Percentiles rank a stretch among this genome's conserved stretches.
These are phyloP conservation scores for Gaertneriomyces sp. DNA, from an alignment of 192 early-diverging fungal species.

Conservation along the genomic window DNA sequence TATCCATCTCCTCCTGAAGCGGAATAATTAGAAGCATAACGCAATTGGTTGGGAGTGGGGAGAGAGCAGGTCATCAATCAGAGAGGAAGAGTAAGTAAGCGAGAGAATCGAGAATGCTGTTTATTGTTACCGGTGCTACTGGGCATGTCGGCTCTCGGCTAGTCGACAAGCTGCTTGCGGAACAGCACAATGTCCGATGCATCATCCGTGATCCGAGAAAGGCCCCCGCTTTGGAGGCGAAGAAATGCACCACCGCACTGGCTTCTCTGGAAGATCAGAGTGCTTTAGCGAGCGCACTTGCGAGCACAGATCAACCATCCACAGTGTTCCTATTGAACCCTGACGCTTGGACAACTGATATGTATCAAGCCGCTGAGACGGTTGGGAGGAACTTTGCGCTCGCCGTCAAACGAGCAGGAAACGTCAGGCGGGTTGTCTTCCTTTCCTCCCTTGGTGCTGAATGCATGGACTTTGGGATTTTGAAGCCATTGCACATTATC, in stretches of 20 bases:
- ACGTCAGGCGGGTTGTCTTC: not conserved
- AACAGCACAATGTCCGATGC: not conserved
- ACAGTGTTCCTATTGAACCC: conserved; percentile 1
- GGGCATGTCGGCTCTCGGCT: conserved; percentile 7
- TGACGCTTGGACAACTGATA: not conserved
- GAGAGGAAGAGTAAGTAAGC: too few relatives aligned
- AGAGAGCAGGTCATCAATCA: too few relatives aligned
- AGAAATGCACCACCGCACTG: conserved; percentile 1
- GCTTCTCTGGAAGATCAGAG: not conserved
- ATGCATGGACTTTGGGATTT: not conserved
- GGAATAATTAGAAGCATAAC: too few relatives aligned
- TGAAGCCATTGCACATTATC: not conserved
- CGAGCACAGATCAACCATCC: not conserved
- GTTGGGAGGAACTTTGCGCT: not conserved
- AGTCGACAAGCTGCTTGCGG: not conserved
- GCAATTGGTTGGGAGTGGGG: too few relatives aligned
- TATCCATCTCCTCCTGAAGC: too few relatives aligned
- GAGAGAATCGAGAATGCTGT: not conserved
- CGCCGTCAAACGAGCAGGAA: not conserved
- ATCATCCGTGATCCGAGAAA: not conserved
- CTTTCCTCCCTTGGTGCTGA: conserved; percentile 1
- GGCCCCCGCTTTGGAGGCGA: not conserved
- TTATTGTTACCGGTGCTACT: conserved; percentile 1
- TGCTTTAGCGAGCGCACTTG: not conserved
- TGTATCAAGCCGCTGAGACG: not conserved